Evolutionary conservation across 2,329 filamentous ascomycete genomes (phyloP).

Genomic region (Penicillium sp.): DNA sequence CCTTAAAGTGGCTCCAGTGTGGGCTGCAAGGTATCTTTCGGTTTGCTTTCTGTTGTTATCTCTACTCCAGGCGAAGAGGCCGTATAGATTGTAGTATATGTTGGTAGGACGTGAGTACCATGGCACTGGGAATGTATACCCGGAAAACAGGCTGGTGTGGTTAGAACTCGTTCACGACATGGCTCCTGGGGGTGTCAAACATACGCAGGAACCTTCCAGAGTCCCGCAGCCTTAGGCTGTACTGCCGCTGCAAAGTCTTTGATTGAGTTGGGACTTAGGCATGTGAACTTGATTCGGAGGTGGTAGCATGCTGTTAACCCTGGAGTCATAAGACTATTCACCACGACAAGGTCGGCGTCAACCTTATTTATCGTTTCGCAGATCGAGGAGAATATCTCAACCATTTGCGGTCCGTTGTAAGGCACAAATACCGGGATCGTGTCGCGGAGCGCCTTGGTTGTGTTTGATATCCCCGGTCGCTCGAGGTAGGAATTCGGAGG

Average conservation of each 20-base stretch:
- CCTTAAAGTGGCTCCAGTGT: background rate
- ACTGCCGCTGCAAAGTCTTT: background rate
- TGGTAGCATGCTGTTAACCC: slow-evolving; percentile 1
- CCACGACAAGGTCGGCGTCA: background rate
- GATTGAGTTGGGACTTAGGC: slow-evolving; percentile 1
- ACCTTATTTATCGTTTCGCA: background rate
- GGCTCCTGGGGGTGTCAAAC: background rate
- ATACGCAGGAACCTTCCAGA: slow-evolving; percentile 4
- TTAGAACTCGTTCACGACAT: background rate
- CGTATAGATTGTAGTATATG: background rate
- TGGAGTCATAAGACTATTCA: slow-evolving; percentile 3
- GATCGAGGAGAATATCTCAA: background rate
- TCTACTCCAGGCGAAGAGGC: background rate
- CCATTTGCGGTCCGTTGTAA: slow-evolving; percentile 2
- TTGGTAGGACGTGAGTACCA: background rate
- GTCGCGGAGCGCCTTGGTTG: background rate
- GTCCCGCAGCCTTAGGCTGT: background rate
- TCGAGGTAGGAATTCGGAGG: background rate
- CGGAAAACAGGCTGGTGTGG: background rate
- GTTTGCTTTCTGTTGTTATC: background rate
- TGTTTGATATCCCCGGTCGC: background rate
- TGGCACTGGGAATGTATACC: background rate
- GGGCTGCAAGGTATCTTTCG: background rate
- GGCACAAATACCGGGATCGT: slow-evolving; percentile 1
- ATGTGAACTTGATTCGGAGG: background rate